Base-by-base conservation (phyloP, 768 basidiomycete genomes). In the Neoboletus magnificus region DNA sequence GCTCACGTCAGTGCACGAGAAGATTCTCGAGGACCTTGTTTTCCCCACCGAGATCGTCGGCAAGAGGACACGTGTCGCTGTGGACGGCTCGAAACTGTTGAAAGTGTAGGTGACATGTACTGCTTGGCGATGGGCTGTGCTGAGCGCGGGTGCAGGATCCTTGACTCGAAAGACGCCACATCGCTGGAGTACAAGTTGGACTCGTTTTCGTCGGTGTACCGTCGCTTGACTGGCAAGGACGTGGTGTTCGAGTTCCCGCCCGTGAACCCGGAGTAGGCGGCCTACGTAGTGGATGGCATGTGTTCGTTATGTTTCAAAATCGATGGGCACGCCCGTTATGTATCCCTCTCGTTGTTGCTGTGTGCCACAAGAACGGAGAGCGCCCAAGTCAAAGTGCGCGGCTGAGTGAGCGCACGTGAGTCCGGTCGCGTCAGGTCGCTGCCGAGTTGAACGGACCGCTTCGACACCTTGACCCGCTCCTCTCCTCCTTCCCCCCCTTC, bases 171-270 rank as follows among this genome's bases (percentile, higher is more conserved):
- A 76, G 97, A 99, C 72, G 85, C 93, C 54, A 98, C 94, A 73
- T 91, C 93, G 68, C 82, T 98, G 72, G 97, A 98, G 82, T 98
- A 99, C 89, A 99, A 99, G 84, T 84, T 98, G 66, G 97, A 99
- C 79, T 96, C 95, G 61, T 99, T 98, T 82, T 90, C 95, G 47
- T 94, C 93, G 40, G 92, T 98, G 61, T 98, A 97, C 83, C 90
- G 89, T 70, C 84, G 89, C 60, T 78, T 97, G 72, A 96, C 94
- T 62, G 95, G 95, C 72, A 98, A 97, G 82, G 95, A 98, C 61
- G 95, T 97, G 55, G 86, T 89, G 52, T 93, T 93, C 71, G 91
- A 93, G 80, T 93, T 93, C 80, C 91, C 91, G 42, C 84, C 85
- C 59, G 83, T 81, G 62, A 77, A 78, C 65, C 85, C 86, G 71